Conservation (phyloP, 164 flowering plant genomes). For the Malania oleifera region DNA sequence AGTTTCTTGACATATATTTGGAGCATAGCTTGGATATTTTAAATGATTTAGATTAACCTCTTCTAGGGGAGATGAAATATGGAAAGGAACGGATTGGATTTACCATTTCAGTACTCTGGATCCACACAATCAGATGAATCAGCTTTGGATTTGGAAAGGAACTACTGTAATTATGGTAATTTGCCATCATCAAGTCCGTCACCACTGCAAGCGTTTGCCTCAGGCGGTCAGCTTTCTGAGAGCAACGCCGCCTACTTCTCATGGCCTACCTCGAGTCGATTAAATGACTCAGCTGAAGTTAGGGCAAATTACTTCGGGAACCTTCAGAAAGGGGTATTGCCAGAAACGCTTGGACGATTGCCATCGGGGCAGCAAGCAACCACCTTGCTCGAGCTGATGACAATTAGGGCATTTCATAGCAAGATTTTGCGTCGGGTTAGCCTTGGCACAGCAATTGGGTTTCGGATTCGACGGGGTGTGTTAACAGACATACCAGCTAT, state of each 20-base stretch:
- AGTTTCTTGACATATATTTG: too few species aligned
- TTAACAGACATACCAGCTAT: constrained; percentile 87
- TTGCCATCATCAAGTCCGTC: constrained; percentile 55
- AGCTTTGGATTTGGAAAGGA: constrained; percentile 71
- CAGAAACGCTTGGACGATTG: constrained; percentile 62
- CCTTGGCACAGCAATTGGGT: constrained; percentile 91
- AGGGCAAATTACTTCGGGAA: constrained; percentile 86
- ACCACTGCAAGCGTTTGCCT: constrained; percentile 61
- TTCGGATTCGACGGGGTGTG: constrained; percentile 64
- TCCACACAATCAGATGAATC: constrained; percentile 84
- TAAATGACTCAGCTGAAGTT: constrained; percentile 81
- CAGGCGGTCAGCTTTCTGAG: constrained; percentile 72
- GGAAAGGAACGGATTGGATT: constrained; percentile 43
- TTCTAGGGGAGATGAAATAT: constrained; percentile 44
- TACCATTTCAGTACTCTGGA: constrained; percentile 54
- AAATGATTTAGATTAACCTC: constrained; percentile 11
- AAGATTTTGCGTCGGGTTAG: constrained; percentile 79
- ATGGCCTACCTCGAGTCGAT: constrained; percentile 81
- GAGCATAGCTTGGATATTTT: too few species aligned
- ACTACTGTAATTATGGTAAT: constrained; percentile 43
- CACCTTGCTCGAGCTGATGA: constrained; percentile 90
- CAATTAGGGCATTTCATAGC: constrained; percentile 94
- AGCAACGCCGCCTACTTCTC: constrained; percentile 91
- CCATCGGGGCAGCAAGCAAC: constrained; percentile 88
- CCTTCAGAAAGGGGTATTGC: constrained; percentile 81